phyloP scores from a whole-genome alignment of 2,329 filamentous ascomycete species.

The Leptographium wingfieldii region DNA sequence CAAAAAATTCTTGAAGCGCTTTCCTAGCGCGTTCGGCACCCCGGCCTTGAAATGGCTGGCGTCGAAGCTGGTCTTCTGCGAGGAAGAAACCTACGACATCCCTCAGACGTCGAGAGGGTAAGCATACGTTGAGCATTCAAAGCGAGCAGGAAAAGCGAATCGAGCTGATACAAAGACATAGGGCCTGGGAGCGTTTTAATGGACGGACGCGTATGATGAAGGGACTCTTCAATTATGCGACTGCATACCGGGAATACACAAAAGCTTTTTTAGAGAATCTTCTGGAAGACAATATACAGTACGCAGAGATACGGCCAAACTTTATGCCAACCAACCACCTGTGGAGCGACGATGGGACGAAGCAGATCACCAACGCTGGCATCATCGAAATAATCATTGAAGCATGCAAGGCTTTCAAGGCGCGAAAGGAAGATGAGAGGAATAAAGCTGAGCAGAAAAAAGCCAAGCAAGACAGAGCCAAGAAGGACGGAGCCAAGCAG shows the following conservation, averaged over 20 bases:
- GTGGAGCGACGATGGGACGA: constrained; percentile 41
- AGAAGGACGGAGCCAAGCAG: no score
- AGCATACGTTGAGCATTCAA: constrained; percentile 12
- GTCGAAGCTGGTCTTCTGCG: constrained; percentile 48
- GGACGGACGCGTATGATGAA: constrained; percentile 60
- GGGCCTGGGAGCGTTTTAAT: constrained; percentile 52
- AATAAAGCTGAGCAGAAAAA: constrained; percentile 10
- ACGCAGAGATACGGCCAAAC: constrained; percentile 59
- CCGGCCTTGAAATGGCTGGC: constrained; percentile 40
- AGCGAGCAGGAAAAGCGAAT: not conserved
- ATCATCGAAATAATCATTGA: constrained; percentile 50
- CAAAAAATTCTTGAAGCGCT: constrained; percentile 25
- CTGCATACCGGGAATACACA: constrained; percentile 50
- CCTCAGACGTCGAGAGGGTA: constrained; percentile 42
- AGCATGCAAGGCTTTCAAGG: constrained; percentile 37
- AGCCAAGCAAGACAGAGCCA: not conserved
- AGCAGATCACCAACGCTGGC: constrained; percentile 37
- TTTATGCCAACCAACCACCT: constrained; percentile 52
- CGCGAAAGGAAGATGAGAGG: not conserved
- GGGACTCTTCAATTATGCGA: constrained; percentile 55
- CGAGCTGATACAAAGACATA: constrained; percentile 11
- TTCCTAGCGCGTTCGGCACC: constrained; percentile 15
- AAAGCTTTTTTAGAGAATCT: constrained; percentile 46
- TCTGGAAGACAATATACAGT: constrained; percentile 53
- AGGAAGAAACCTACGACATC: constrained; percentile 43